Evolutionary conservation across 1,284 basidiomycete species (phyloP).

Genomic region (Volvariella volvacea): DNA sequence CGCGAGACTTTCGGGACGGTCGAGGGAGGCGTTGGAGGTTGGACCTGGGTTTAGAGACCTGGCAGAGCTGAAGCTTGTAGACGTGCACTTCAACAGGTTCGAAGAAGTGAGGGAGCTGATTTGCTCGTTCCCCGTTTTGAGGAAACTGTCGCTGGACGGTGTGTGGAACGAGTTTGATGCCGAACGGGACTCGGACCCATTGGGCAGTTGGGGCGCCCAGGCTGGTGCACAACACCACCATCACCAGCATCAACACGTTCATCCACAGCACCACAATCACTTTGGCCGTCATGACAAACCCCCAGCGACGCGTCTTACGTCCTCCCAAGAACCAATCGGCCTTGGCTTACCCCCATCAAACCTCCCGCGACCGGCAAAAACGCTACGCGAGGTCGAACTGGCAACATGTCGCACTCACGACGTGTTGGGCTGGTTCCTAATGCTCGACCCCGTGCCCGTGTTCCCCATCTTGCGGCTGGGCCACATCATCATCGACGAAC

Average conservation of each 20-base stretch:
- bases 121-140: conserved; percentile 11
- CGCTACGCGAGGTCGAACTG: background rate
- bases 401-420: background rate
- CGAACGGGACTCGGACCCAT: too few species aligned
- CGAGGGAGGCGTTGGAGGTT: conserved; percentile 2
- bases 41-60: conserved; percentile 10
- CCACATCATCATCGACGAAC: background rate
- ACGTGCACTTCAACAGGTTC: conserved; percentile 11
- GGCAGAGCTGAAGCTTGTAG: conserved; percentile 10
- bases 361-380: background rate
- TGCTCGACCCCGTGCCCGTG: background rate
- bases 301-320: background rate
- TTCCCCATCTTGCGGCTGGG: background rate
- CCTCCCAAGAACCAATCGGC: background rate
- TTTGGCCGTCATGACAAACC: background rate
- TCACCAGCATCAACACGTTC: too few species aligned
- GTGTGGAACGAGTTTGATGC: too few species aligned
- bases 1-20: background rate
- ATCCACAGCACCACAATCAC: background rate
- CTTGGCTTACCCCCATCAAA: background rate
- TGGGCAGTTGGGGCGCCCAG: too few species aligned
- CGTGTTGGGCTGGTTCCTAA: background rate
- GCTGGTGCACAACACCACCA: too few species aligned
- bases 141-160: background rate
- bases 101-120: conserved; percentile 10